phyloP scores from a whole-genome alignment of 176 grass and related monocot species.

The Puya raimondii region DNA sequence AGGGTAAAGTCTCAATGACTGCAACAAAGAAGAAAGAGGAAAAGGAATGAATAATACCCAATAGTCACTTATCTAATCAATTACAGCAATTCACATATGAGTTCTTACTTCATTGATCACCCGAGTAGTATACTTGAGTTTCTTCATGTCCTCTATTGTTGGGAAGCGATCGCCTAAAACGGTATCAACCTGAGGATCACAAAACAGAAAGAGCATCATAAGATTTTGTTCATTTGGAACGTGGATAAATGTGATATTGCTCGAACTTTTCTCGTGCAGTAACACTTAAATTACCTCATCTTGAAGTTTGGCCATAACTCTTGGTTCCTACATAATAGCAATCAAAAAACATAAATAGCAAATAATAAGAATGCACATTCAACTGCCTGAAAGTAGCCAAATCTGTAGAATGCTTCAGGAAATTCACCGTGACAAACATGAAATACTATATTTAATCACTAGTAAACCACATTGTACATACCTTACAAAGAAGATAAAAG shows the following conservation, averaged over 20 bases:
- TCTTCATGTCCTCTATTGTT: slow-evolving; percentile 79
- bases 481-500: slow-evolving; percentile 97
- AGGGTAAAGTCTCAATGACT: slow-evolving; percentile 94
- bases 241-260: background rate
- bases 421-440: background rate
- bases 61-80: background rate
- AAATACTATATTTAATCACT: no score
- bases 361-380: background rate
- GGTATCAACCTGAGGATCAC: slow-evolving; percentile 59
- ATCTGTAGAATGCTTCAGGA: background rate
- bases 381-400: background rate
- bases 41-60: background rate
- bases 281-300: slow-evolving; percentile 56
- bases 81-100: background rate
- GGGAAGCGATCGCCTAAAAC: slow-evolving; percentile 69
- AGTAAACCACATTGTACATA: slow-evolving; percentile 5
- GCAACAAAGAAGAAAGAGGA: slow-evolving; percentile 27
- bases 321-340: slow-evolving; percentile 56
- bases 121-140: slow-evolving; percentile 80
- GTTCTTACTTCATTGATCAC: slow-evolving; percentile 96
- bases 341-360: background rate
- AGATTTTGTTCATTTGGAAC: background rate
- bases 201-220: slow-evolving; percentile 7
- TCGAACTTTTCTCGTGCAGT: background rate
- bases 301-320: slow-evolving; percentile 81